Percentiles rank a stretch among this genome's conserved stretches.
These are phyloP conservation scores for Yamadazyma kitorensis DNA, from an alignment of 805 yeast genomes.

Conservation along the genomic window DNA sequence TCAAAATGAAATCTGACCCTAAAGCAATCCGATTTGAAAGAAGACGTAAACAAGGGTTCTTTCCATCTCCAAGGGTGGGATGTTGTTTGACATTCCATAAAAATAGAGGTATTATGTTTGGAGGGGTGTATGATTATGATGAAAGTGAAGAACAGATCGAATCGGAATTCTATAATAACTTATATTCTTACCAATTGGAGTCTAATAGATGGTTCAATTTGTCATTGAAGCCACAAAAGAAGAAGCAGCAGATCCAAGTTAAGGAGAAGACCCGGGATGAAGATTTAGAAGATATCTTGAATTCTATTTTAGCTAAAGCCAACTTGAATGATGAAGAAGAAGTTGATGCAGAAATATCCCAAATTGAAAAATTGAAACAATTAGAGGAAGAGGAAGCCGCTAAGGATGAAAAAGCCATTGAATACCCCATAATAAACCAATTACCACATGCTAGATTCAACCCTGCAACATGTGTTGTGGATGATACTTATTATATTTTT, in stretches of 20 bases:
- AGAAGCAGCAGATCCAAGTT: constrained; percentile 38
- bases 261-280: constrained; percentile 62
- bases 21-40: constrained; percentile 83
- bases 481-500: constrained; percentile 76
- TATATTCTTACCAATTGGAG: constrained; percentile 80
- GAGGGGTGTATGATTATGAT: constrained; percentile 93
- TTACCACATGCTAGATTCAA: constrained; percentile 90
- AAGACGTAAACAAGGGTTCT: constrained; percentile 83
- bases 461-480: constrained; percentile 79
- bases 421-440: constrained; percentile 54
- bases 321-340: constrained; percentile 61
- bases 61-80: constrained; percentile 93
- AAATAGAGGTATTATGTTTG: constrained; percentile 89
- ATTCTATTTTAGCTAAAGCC: constrained; percentile 71
- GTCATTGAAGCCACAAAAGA: constrained; percentile 58
- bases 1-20: constrained; percentile 84
- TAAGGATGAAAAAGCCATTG: constrained; percentile 39
- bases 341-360: constrained; percentile 39
- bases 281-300: constrained; percentile 79
- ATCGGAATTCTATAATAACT: constrained; percentile 76
- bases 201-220: constrained; percentile 85
- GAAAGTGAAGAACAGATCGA: constrained; percentile 92
- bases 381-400: constrained; percentile 38
- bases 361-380: constrained; percentile 33
- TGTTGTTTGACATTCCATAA: constrained; percentile 85